Evolutionary conservation across 441 rosid species (phyloP), one percentile per base, ranked within the genome.

Genomic region (Flueggea neowawraea): DNA sequence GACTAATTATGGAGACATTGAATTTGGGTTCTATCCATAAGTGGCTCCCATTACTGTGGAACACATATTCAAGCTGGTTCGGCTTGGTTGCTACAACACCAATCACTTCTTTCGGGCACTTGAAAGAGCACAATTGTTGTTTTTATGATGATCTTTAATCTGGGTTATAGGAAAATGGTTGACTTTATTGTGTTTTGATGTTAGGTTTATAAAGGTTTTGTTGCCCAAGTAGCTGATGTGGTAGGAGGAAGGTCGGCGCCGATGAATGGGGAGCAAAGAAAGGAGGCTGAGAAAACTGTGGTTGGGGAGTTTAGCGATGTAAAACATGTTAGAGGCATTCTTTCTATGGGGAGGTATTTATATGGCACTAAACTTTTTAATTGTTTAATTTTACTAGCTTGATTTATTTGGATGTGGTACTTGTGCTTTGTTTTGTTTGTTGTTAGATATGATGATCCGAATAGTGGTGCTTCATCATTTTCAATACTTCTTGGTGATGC

Each of bases 141-240:
- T 17, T 4, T 43, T 13, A 28, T 5, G 16, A 36, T 36, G 41
- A 36, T 36, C 6, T 36, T 36, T 36, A 8, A 36, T 36, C 1
- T 36, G 41, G 41, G 41, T 36, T 36, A 36, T 36, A 0, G 9
- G 41, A 36, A 36, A 36, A 1, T 36, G 0, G 4, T 36, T 36
- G 41, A 36, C 41, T 36, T 36, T 3, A 3, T 36, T 36, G 41
- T 36, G 6, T 12, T 2, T 52, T 60, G 17, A 51, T 63, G 74
- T 68, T 67, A 94, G 98, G 91, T 94, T 62, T 97, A 94, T 75
- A 89, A 76, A 71, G 95, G 99, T 2, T 86, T 94, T 78, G 96
- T 89, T 62, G 92, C 96, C 62, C 98, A 90, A 90, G 97, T 94
- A 58, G 98, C 96, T 16, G 96, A 89, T 80, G 98, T 90, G 45